Evolutionary conservation across 75 land plant species (phyloP).

Genomic region (Gnetum montanum): DNA sequence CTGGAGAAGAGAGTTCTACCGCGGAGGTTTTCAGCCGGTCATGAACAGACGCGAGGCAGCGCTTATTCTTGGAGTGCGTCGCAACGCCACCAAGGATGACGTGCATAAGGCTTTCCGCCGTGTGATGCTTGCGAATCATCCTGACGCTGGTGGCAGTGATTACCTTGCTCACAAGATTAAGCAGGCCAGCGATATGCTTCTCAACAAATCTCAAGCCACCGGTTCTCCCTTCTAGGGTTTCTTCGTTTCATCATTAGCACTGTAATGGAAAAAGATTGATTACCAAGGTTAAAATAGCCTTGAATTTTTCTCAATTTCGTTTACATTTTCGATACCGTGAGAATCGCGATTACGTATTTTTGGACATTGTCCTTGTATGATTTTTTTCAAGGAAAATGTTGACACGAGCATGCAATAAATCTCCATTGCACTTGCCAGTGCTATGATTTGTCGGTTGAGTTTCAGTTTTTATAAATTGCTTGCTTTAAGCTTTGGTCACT

Average conservation of each 20-base stretch:
- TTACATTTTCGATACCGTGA: no score
- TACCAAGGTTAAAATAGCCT: no score
- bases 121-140: constrained; percentile 69
- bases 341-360: no score
- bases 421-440: no score
- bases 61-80: constrained; percentile 75
- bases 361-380: no score
- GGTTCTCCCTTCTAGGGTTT: constrained; percentile 24
- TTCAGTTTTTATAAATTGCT: no score
- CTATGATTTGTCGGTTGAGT: no score
- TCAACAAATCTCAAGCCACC: constrained; percentile 28
- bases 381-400: no score
- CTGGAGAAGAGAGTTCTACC: constrained; percentile 55
- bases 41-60: constrained; percentile 87
- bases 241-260: background rate
- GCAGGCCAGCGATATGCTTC: constrained; percentile 50
- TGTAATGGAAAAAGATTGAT: background rate
- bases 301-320: no score
- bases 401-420: no score
- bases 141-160: constrained; percentile 61
- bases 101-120: constrained; percentile 57
- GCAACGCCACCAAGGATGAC: constrained; percentile 34
- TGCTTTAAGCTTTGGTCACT: no score
- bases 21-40: constrained; percentile 64
- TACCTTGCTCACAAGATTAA: constrained; percentile 59